A percentile compares a stretch with the other conserved stretches of the same genome.
Evolutionary conservation across 2,329 filamentous ascomycete genomes (phyloP).

Genomic region (Botryotinia narcissicola): DNA sequence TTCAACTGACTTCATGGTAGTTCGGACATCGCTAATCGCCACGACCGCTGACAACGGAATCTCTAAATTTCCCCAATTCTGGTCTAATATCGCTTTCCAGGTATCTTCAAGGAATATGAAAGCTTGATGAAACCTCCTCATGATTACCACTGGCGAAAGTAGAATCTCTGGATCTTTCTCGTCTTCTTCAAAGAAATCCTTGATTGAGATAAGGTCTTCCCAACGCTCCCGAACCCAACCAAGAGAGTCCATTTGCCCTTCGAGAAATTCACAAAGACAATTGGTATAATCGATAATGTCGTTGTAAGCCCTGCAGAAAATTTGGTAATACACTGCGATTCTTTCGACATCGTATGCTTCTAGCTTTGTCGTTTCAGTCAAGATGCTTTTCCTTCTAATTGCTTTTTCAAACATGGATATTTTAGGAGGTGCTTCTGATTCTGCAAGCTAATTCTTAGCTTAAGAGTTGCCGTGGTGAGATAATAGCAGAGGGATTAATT

Average conservation of each 20-base stretch:
- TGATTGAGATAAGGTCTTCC: neutral
- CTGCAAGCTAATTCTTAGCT: neutral
- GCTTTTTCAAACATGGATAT: neutral
- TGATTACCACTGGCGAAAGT: neutral
- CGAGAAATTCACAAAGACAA: neutral
- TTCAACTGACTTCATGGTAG: neutral
- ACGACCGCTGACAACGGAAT: neutral
- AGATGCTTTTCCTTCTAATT: neutral
- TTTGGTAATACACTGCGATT: neutral
- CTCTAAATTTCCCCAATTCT: neutral
- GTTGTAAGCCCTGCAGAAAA: neutral
- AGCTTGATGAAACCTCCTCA: neutral
- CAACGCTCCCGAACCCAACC: neutral
- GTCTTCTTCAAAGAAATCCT: neutral
- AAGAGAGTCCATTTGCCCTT: too few relatives aligned
- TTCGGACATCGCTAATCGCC: neutral
- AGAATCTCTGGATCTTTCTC: neutral
- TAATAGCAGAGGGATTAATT: neutral
- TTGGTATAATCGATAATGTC: neutral
- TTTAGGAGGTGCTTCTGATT: neutral
- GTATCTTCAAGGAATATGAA: neutral
- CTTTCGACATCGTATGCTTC: neutral
- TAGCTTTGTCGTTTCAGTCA: neutral
- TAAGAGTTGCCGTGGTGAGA: neutral
- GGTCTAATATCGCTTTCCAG: neutral